Conservation (phyloP, 2,329 filamentous ascomycete genomes). For the Blastomyces silverae region DNA sequence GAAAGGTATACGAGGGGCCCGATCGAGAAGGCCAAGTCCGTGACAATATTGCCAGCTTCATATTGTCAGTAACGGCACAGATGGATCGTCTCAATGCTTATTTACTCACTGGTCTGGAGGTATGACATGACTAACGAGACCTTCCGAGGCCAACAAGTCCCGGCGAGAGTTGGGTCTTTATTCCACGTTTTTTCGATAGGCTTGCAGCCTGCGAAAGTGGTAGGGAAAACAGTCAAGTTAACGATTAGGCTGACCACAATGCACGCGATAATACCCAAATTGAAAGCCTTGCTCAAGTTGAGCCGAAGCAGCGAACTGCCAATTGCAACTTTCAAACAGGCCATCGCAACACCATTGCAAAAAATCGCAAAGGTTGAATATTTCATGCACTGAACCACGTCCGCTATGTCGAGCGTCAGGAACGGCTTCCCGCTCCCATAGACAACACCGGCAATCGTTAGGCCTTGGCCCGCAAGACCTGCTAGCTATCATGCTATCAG, state of each 20-base stretch:
- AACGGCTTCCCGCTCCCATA: conserved; percentile 9
- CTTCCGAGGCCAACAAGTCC: conserved; percentile 6
- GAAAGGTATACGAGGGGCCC: conserved; percentile 7
- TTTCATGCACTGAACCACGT: conserved; percentile 9
- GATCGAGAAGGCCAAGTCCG: conserved; percentile 6
- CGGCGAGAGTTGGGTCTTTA: background rate
- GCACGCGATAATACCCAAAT: background rate
- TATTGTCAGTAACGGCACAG: background rate
- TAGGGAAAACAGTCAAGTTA: conserved; percentile 6
- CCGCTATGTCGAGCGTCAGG: background rate
- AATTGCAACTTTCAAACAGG: conserved; percentile 1
- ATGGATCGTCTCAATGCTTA: background rate
- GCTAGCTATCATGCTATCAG: background rate
- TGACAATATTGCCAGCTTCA: conserved; percentile 7
- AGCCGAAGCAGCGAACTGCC: conserved; percentile 7
- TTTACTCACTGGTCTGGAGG: conserved; percentile 8
- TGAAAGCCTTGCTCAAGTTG: conserved; percentile 8
- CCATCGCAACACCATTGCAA: conserved; percentile 8
- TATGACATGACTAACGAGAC: conserved; percentile 7
- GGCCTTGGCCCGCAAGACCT: conserved; percentile 11
- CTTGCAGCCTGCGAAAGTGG: conserved; percentile 2
- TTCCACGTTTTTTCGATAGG: conserved; percentile 5
- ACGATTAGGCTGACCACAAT: conserved; percentile 9
- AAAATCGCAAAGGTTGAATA: conserved; percentile 2
- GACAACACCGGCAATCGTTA: background rate